phyloP scores from a whole-genome alignment of 331 rosid species.

The Erythrophleum ivorense region DNA sequence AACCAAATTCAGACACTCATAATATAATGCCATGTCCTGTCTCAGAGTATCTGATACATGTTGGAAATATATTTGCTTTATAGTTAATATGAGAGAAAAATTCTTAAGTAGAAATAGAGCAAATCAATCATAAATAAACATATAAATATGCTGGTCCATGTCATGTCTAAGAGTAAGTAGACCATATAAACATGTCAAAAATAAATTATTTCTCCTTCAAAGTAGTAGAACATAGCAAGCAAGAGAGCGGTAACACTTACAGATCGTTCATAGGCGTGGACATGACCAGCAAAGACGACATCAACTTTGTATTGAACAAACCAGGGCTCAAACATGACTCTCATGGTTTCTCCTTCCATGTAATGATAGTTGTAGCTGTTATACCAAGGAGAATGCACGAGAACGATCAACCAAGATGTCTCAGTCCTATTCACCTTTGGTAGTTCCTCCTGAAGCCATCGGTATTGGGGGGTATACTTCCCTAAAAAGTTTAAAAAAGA shows the following conservation, averaged over 20 bases:
- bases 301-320: constrained; percentile 43
- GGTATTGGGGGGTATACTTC: constrained; percentile 40
- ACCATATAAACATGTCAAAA: too few species aligned
- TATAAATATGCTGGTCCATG: too few species aligned
- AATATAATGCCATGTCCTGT: neutral
- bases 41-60: neutral
- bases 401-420: constrained; percentile 47
- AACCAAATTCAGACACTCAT: neutral
- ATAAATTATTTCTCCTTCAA: too few species aligned
- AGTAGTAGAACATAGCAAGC: neutral
- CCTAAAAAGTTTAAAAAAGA: neutral
- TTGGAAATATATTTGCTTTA: too few species aligned
- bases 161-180: too few species aligned
- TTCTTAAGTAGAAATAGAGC: too few species aligned
- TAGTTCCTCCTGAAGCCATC: constrained; percentile 39
- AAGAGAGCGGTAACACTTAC: constrained; percentile 26
- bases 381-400: constrained; percentile 40
- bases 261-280: constrained; percentile 43
- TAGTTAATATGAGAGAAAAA: too few species aligned
- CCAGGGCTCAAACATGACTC: constrained; percentile 43
- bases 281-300: constrained; percentile 40
- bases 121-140: too few species aligned
- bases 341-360: constrained; percentile 48
- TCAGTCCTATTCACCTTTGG: constrained; percentile 38
- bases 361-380: constrained; percentile 40